Conservation (phyloP, 2,329 filamentous ascomycete species). For the Talaromyces sp. region DNA sequence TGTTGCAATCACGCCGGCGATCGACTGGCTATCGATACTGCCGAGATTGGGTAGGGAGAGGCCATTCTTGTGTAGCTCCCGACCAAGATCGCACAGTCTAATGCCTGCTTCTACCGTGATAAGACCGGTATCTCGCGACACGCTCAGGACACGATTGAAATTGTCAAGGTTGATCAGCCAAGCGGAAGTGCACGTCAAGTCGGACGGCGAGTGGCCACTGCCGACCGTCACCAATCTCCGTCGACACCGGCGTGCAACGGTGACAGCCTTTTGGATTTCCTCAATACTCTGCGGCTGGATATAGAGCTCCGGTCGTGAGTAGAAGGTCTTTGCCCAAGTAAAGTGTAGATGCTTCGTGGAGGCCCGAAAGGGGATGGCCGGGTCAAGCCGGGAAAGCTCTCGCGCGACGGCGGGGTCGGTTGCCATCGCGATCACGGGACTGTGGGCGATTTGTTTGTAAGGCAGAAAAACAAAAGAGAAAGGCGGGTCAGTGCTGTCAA, state of each 20-base stretch:
- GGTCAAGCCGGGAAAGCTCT: slow-evolving; percentile 59
- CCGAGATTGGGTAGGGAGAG: slow-evolving; percentile 88
- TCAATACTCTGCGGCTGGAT: slow-evolving; percentile 74
- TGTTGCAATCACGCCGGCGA: slow-evolving; percentile 88
- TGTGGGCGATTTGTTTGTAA: neutral
- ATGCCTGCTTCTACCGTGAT: slow-evolving; percentile 87
- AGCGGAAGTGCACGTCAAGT: slow-evolving; percentile 85
- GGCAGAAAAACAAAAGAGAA: neutral
- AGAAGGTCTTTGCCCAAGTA: slow-evolving; percentile 94
- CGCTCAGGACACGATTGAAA: slow-evolving; percentile 67
- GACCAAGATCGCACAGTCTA: slow-evolving; percentile 69
- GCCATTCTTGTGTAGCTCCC: slow-evolving; percentile 68
- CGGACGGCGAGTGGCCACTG: slow-evolving; percentile 86
- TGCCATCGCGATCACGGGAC: slow-evolving; percentile 8
- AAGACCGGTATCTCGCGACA: slow-evolving; percentile 63
- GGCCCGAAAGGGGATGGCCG: slow-evolving; percentile 72
- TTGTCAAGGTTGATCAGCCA: slow-evolving; percentile 95
- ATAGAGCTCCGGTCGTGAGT: slow-evolving; percentile 84
- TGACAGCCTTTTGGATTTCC: slow-evolving; percentile 81
- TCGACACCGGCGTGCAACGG: slow-evolving; percentile 74
- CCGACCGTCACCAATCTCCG: slow-evolving; percentile 83
- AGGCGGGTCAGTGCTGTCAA: neutral
- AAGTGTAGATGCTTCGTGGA: slow-evolving; percentile 70
- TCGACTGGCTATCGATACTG: slow-evolving; percentile 90
- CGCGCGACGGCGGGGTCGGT: slow-evolving; percentile 49